Conservation (phyloP, 208 protist genomes). For the Leishmania tarentolae region DNA sequence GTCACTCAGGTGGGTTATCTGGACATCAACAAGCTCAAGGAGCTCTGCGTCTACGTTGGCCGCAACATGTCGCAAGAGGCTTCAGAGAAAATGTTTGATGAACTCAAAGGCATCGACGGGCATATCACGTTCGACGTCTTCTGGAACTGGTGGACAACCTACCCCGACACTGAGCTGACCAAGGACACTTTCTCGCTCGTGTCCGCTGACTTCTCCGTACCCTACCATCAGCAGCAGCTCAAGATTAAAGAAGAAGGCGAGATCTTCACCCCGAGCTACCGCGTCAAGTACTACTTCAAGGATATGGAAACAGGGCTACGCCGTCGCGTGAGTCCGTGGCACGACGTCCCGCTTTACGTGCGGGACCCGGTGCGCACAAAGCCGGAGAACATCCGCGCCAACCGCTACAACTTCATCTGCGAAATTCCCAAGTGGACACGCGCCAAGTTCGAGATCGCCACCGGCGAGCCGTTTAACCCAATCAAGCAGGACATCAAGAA, state of each 20-base stretch:
- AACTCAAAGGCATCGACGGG: slow-evolving; percentile 51
- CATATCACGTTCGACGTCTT: slow-evolving; percentile 87
- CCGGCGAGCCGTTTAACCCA: slow-evolving; percentile 93
- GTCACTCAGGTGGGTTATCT: slow-evolving; percentile 81
- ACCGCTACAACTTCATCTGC: slow-evolving; percentile 93
- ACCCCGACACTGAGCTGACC: slow-evolving; percentile 47
- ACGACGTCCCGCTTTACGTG: slow-evolving; percentile 91
- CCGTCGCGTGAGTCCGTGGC: slow-evolving; percentile 91
- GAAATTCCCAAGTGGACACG: slow-evolving; percentile 95
- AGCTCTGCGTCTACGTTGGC: slow-evolving; percentile 84
- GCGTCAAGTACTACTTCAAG: slow-evolving; percentile 90
- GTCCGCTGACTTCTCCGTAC: slow-evolving; percentile 86
- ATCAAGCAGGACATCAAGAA: slow-evolving; percentile 97
- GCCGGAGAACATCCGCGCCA: slow-evolving; percentile 73
- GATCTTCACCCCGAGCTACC: slow-evolving; percentile 92
- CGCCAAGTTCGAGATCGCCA: slow-evolving; percentile 97
- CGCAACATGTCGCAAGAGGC: slow-evolving; percentile 45
- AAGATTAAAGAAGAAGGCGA: slow-evolving; percentile 79
- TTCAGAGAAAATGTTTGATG: slow-evolving; percentile 58
- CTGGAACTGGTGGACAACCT: slow-evolving; percentile 81
- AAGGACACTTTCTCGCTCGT: slow-evolving; percentile 84
- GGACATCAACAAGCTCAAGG: slow-evolving; percentile 55
- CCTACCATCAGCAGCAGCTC: slow-evolving; percentile 92
- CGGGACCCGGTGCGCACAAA: slow-evolving; percentile 88
- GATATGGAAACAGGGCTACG: slow-evolving; percentile 76